These are phyloP conservation scores for Tricholoma furcatifolium DNA, from an alignment of 768 basidiomycete species.

Conservation along the genomic window DNA sequence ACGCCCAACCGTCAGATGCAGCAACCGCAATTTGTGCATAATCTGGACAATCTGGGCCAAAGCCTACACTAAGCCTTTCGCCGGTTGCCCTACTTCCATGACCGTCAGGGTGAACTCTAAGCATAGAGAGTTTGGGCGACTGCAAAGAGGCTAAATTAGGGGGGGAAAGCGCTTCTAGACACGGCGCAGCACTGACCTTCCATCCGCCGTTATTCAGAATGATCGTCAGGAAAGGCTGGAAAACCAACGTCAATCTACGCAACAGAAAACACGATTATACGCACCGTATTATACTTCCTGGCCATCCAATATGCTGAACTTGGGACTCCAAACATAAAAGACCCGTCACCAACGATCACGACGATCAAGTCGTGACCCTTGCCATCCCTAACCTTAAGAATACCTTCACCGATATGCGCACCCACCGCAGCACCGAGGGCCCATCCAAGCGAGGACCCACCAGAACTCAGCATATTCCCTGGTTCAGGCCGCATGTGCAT, in stretches of 20 bases:
- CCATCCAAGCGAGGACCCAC: constrained; percentile 71
- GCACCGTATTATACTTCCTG: constrained; percentile 61
- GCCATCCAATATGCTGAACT: constrained; percentile 74
- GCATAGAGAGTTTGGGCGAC: constrained; percentile 65
- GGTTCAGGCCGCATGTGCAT: constrained; percentile 55
- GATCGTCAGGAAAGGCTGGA: constrained; percentile 67
- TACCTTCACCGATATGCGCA: constrained; percentile 43
- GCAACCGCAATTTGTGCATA: constrained; percentile 63
- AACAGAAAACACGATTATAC: constrained; percentile 14
- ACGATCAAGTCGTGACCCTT: constrained; percentile 51
- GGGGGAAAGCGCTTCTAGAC: neutral
- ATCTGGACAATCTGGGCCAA: constrained; percentile 62
- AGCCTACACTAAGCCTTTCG: constrained; percentile 56
- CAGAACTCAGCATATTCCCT: constrained; percentile 53
- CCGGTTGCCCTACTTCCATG: constrained; percentile 46
- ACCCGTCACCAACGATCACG: constrained; percentile 67
- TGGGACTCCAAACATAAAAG: constrained; percentile 66
- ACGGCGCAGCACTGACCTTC: constrained; percentile 38
- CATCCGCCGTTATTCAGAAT: constrained; percentile 74
- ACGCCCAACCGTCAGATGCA: constrained; percentile 69
- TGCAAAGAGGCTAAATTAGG: constrained; percentile 17
- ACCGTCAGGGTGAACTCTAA: constrained; percentile 61
- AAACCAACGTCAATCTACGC: neutral
- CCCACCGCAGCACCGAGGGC: constrained; percentile 65
- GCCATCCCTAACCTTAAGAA: constrained; percentile 17